phyloP scores from a whole-genome alignment of 768 basidiomycete genomes.

The Serendipita vermifera region DNA sequence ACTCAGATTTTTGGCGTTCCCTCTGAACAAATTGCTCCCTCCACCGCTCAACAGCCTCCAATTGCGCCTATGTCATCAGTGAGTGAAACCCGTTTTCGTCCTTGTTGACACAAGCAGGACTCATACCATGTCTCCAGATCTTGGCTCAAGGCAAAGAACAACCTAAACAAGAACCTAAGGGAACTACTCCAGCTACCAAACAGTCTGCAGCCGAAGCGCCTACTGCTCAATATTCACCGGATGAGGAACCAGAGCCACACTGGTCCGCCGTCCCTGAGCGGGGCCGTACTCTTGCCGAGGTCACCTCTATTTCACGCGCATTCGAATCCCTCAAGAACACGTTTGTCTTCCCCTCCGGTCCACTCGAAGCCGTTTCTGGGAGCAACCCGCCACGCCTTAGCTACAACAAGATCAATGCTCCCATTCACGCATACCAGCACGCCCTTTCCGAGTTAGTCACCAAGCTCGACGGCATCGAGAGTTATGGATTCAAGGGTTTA shows the following conservation, averaged over 20 bases:
- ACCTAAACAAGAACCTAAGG: too few relatives aligned
- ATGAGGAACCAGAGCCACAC: neutral
- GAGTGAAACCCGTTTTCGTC: too few relatives aligned
- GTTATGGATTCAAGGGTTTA: slow-evolving; percentile 43
- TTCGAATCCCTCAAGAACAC: neutral
- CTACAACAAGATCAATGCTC: slow-evolving; percentile 46
- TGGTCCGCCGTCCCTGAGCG: neutral
- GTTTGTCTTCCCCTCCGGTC: neutral
- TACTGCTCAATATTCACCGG: neutral
- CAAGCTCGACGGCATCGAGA: slow-evolving; percentile 55
- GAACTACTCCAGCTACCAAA: neutral
- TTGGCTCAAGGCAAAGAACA: too few relatives aligned
- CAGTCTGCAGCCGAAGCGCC: neutral
- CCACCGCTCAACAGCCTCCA: too few relatives aligned
- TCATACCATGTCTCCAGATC: too few relatives aligned
- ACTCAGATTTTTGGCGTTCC: slow-evolving; percentile 3
- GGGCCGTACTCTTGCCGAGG: neutral
- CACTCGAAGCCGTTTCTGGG: neutral
- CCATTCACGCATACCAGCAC: slow-evolving; percentile 50
- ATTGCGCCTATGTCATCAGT: too few relatives aligned
- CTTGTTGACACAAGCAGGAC: too few relatives aligned
- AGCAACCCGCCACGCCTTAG: slow-evolving; percentile 27
- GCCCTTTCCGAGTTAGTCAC: slow-evolving; percentile 48
- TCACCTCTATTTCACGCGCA: neutral
- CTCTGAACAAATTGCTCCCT: too few relatives aligned